Evolutionary conservation across 306 rosid genomes (phyloP).

Genomic region (Luffa aegyptiaca): DNA sequence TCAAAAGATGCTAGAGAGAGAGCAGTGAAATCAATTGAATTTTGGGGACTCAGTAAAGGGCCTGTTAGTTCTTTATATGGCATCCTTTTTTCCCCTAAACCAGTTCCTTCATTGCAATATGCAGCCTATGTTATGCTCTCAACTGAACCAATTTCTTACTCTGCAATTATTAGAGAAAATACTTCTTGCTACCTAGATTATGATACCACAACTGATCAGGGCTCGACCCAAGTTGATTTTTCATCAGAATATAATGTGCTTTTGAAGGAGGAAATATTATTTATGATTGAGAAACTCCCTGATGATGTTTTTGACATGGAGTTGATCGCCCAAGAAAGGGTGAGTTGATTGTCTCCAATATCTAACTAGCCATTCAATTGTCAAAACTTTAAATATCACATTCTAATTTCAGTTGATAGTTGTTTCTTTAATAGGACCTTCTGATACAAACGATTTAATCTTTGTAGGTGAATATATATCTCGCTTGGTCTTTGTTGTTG

Average conservation of each 20-base stretch:
- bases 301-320: slow-evolving; percentile 55
- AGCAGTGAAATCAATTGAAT: slow-evolving; percentile 87
- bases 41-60: slow-evolving; percentile 92
- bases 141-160: slow-evolving; percentile 53
- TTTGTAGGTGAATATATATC: slow-evolving; percentile 63
- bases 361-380: not conserved
- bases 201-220: slow-evolving; percentile 38
- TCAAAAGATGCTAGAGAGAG: slow-evolving; percentile 65
- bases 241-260: slow-evolving; percentile 45
- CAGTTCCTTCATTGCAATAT: slow-evolving; percentile 60
- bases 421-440: not conserved
- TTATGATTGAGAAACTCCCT: slow-evolving; percentile 58
- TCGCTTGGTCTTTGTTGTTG: slow-evolving; percentile 87
- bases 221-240: slow-evolving; percentile 31
- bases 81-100: slow-evolving; percentile 67
- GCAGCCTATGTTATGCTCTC: slow-evolving; percentile 75
- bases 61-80: slow-evolving; percentile 76
- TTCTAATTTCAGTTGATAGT: slow-evolving; percentile 9
- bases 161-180: slow-evolving; percentile 55
- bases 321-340: slow-evolving; percentile 55
- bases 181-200: slow-evolving; percentile 29
- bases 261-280: slow-evolving; percentile 63
- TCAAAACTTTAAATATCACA: not conserved
- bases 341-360: slow-evolving; percentile 16
- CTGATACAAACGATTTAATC: not conserved